Percentiles rank a stretch among this genome's conserved stretches.
Evolutionary conservation across 352 stramenopile species (phyloP).

Genomic region (Nothophytophthora sp.): DNA sequence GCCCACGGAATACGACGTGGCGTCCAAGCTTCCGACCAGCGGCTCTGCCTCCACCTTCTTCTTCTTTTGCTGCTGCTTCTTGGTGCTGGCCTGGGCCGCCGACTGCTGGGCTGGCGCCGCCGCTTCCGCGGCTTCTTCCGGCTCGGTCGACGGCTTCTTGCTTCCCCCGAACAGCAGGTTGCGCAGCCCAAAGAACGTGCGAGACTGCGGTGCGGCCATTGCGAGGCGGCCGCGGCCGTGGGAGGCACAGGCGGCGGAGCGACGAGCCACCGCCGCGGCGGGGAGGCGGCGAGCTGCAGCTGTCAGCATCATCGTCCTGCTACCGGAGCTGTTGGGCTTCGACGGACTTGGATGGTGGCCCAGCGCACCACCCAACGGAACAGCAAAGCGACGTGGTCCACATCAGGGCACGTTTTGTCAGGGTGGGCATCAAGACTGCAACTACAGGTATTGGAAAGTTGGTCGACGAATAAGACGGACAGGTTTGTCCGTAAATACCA

Average conservation of each 20-base stretch:
- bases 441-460: no score
- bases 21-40: slow-evolving; percentile 52
- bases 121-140: no score
- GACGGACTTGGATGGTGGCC: slow-evolving; percentile 17
- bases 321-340: no score
- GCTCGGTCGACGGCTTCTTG: slow-evolving; percentile 20
- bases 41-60: slow-evolving; percentile 24
- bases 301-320: slow-evolving; percentile 39
- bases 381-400: no score
- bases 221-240: slow-evolving; percentile 5
- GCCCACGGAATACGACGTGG: slow-evolving; percentile 60
- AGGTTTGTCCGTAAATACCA: no score
- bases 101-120: slow-evolving; percentile 5
- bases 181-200: slow-evolving; percentile 64
- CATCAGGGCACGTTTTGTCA: no score
- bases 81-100: slow-evolving; percentile 1
- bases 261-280: slow-evolving; percentile 11
- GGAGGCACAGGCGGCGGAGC: slow-evolving; percentile 5
- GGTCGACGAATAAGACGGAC: no score
- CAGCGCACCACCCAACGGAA: background rate
- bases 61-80: slow-evolving; percentile 9
- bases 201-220: slow-evolving; percentile 23
- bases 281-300: slow-evolving; percentile 26
- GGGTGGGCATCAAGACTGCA: no score
- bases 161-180: slow-evolving; percentile 67